Evolutionary conservation across 495 filamentous ascomycete species (phyloP).

Genomic region (Pseudevernia furfuracea): DNA sequence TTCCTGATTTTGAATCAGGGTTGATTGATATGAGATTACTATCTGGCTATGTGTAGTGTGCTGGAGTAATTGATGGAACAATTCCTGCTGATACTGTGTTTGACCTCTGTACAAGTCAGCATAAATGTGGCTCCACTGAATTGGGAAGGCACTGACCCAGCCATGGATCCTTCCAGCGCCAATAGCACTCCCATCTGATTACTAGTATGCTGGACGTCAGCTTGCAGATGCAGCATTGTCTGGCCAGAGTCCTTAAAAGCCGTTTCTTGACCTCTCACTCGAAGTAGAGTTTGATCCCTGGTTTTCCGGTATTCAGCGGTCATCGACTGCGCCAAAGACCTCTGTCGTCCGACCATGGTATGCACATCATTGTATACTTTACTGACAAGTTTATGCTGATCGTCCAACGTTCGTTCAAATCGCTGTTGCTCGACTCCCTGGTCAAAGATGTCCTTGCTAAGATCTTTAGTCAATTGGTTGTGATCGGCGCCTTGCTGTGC

Average conservation of each 20-base stretch:
- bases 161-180: background rate
- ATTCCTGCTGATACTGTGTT: background rate
- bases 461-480: background rate
- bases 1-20: background rate
- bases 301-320: background rate
- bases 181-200: background rate
- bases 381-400: background rate
- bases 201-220: background rate
- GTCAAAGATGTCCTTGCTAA: background rate
- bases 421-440: background rate
- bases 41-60: background rate
- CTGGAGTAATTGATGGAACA: background rate
- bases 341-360: background rate
- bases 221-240: background rate
- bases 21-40: background rate
- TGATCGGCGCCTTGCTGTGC: background rate
- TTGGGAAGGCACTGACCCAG: background rate
- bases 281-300: background rate
- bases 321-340: background rate
- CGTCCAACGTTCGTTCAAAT: background rate
- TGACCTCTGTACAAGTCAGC: background rate
- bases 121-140: background rate
- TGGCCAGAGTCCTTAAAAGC: background rate
- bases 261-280: background rate
- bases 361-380: background rate